Evolutionary conservation across 2,329 filamentous ascomycete genomes (phyloP), one percentile per base, ranked within the genome.

Genomic region (Pseudogymnoascus sp.): DNA sequence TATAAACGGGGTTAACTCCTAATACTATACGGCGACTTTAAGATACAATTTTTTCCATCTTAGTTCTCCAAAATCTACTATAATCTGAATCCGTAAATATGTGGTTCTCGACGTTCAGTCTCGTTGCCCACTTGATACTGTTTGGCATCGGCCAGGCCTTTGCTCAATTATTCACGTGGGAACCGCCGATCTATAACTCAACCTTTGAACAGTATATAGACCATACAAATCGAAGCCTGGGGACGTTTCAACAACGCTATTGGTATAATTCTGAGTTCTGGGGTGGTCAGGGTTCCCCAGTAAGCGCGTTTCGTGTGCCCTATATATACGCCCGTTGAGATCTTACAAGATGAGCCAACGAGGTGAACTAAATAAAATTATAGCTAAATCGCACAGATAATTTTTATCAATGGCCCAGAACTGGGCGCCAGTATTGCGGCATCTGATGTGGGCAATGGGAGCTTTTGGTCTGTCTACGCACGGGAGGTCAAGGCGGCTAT

Each of bases 151-250:
- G 8, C 3, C 38, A 21, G 7, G 8, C 10, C 10, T 5, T 12
- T 21, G 16, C 38, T 21, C 16, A 42, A 42, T 5, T 42, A 5
- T 42, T 12, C 16, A 21, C 10, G 16, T 42, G 16, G 38, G 38
- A 42, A 12, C 8, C 38, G 16, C 38, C 16, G 8, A 21, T 12
- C 16, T 42, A 42, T 12, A 21, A 42, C 16, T 18, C 38, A 21
- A 42, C 38, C 38, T 85, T 85, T 64, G 70, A 80, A 65, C 84
- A 86, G 71, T 74, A 81, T 62, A 80, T 86, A 59, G 83, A 87
- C 68, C 84, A 87, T 71, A 72, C 76, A 3, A 75, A 84, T 67
- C 82, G 82, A 1, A 73, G 73, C n/a, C 72, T 83, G 11, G 82
- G 82, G 8, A 84, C 78, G 0, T 84, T 84, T 67, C 73, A 76